These are phyloP conservation scores for Saccharomycopsis guyanensis DNA, from an alignment of 805 yeast species.

Conservation along the genomic window DNA sequence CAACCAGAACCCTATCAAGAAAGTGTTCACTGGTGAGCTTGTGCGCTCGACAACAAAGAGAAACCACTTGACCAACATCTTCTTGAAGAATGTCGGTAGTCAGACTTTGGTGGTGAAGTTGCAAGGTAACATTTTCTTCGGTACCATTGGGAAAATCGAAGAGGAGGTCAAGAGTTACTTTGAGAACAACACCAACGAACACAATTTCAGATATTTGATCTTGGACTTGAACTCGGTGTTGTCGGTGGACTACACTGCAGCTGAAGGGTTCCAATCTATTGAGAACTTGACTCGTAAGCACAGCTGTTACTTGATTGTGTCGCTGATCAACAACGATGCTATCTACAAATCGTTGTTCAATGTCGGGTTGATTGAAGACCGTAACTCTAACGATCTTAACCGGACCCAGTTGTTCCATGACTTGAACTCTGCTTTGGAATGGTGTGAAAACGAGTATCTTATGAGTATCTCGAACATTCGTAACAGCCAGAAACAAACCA, in stretches of 20 bases:
- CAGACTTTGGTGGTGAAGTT: constrained; percentile 84
- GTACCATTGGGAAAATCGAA: constrained; percentile 91
- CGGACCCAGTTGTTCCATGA: constrained; percentile 61
- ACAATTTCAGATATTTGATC: constrained; percentile 63
- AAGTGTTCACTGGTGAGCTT: constrained; percentile 76
- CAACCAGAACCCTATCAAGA: constrained; percentile 70
- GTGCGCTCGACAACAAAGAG: constrained; percentile 90
- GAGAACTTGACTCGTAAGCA: constrained; percentile 67
- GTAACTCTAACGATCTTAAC: constrained; percentile 32
- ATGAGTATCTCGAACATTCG: constrained; percentile 44
- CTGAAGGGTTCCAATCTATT: constrained; percentile 88
- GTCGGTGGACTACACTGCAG: constrained; percentile 85
- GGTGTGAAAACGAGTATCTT: constrained; percentile 92
- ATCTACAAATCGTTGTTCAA: constrained; percentile 69
- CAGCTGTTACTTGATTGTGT: constrained; percentile 62
- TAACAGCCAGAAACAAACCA: constrained; percentile 23
- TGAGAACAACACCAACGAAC: constrained; percentile 32
- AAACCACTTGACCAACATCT: constrained; percentile 82
- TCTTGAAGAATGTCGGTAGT: constrained; percentile 76
- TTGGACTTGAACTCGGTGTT: constrained; percentile 79
- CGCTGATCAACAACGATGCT: constrained; percentile 63
- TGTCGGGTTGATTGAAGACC: constrained; percentile 68
- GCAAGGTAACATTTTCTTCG: constrained; percentile 87
- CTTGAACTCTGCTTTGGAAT: constrained; percentile 82
- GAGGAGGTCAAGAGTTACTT: constrained; percentile 57